These are phyloP conservation scores for Ceratocystis harringtonii DNA, from an alignment of 2,329 filamentous ascomycete species.

Conservation along the genomic window DNA sequence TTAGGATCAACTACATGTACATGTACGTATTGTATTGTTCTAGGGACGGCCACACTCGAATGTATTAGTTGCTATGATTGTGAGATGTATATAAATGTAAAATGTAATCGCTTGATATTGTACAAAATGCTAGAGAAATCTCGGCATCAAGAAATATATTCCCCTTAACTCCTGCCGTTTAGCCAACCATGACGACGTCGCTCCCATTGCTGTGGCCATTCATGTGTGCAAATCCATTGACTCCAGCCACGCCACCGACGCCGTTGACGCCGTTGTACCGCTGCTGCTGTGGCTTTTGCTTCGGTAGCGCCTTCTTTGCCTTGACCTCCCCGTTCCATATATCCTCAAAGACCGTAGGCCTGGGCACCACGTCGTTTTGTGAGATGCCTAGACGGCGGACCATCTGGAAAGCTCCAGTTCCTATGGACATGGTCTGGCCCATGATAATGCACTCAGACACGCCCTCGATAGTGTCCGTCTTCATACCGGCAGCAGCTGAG, in stretches of 20 bases:
- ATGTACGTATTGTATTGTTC: background rate
- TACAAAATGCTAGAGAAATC: constrained; percentile 1
- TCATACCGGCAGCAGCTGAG: constrained; percentile 82
- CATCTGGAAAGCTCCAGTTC: constrained; percentile 84
- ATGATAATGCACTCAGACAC: constrained; percentile 97
- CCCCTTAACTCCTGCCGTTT: background rate
- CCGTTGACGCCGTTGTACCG: background rate
- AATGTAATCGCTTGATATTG: background rate
- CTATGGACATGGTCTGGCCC: constrained; percentile 84
- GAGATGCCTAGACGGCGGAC: constrained; percentile 59
- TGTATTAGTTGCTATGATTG: background rate
- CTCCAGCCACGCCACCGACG: background rate
- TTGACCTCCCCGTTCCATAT: constrained; percentile 30
- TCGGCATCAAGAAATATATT: constrained; percentile 8
- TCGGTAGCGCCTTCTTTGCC: constrained; percentile 10
- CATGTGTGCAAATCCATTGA: background rate
- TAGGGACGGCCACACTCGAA: background rate
- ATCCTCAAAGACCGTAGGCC: constrained; percentile 58
- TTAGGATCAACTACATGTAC: too few relatives aligned
- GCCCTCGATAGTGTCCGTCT: constrained; percentile 81
- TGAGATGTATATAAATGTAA: background rate
- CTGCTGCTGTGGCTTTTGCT: background rate
- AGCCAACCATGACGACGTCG: constrained; percentile 16
- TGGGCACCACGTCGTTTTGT: constrained; percentile 40
- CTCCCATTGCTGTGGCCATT: background rate